Base-by-base conservation (phyloP, 108 stramenopile species). In the Cafeteria roenbergensis region DNA sequence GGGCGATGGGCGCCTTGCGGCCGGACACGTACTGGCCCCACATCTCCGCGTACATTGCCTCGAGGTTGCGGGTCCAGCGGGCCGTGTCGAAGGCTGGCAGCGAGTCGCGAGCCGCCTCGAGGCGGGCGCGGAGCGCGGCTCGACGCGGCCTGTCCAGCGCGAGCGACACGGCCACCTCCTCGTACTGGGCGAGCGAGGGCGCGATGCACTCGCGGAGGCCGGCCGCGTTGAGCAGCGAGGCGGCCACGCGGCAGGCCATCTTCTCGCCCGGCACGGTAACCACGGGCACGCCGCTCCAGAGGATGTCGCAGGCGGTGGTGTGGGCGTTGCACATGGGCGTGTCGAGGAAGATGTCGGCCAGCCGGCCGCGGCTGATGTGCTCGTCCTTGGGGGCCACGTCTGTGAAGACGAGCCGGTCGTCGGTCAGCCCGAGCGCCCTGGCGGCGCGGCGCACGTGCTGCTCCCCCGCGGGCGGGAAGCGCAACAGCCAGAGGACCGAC, bases 251-350 rank as follows among this genome's bases (percentile, higher is more conserved):
- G 34, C 81, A 82, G 9, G 88, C 83, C 79, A 85, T 69, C 65
- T 88, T 87, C 1, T 86, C 82, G 1, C 85, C 86, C 6, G 71
- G 77, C 56, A 82, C 64, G 20, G 86, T 71, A 2, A 90, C 65
- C 83, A 90, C 81, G 12, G 89, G 89, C 55, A 87, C 83, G 0
- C 90, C 88, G 8, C n/a, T 75, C 75, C 72, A 79, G 1, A 85
- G 62, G 51, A 79, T 75, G 73, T 86, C 90, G 62, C 85, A 83
- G 51, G 86, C 88, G 3, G 86, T 73, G 24, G 90, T 88, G 70
- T 89, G 88, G 20, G 87, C 88, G 61, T 88, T 88, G 70, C 87
- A 91, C 6, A 78, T 67, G 30, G 87, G 87, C 26, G 90, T 91
- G 66, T 91, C 90, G 27, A 91, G 62, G 51, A 87, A 89, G 17